phyloP scores from a whole-genome alignment of 192 early-diverging fungal genomes.

The Linnemannia elongata region DNA sequence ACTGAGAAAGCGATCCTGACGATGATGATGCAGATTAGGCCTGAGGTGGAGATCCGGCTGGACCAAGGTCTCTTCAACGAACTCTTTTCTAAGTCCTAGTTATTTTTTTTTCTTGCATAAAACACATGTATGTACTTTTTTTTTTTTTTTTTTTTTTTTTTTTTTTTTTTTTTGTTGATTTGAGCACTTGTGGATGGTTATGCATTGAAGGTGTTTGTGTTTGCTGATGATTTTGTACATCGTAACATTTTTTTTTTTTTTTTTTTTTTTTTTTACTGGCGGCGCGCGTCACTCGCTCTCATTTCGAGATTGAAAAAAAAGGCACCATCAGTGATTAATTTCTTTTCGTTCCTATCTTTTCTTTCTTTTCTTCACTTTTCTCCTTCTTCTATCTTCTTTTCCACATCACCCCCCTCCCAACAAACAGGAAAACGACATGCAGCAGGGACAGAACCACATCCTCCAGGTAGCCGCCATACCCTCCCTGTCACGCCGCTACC shows the following conservation, averaged over 20 bases:
- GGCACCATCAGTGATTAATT: no score
- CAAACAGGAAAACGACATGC: neutral
- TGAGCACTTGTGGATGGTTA: no score
- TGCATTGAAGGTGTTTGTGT: no score
- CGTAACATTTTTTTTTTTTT: no score
- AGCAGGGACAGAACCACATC: neutral
- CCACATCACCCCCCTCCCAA: neutral
- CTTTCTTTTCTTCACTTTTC: neutral
- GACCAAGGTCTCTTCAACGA: conserved; percentile 8
- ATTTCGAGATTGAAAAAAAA: no score
- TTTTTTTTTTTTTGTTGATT: no score
- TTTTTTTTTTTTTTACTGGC: no score
- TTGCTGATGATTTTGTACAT: no score
- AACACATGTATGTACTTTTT: no score
- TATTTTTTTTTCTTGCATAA: neutral
- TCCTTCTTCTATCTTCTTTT: neutral
- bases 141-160: no score
- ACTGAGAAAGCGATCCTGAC: neutral
- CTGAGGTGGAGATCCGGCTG: neutral
- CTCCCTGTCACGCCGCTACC: neutral
- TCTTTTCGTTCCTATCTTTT: no score
- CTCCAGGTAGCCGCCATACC: neutral
- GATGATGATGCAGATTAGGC: neutral
- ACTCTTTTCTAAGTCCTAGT: neutral
- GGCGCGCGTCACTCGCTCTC: no score